Base-by-base conservation (phyloP, 1,139 yeast genomes). In the Hyphopichia fennica region DNA sequence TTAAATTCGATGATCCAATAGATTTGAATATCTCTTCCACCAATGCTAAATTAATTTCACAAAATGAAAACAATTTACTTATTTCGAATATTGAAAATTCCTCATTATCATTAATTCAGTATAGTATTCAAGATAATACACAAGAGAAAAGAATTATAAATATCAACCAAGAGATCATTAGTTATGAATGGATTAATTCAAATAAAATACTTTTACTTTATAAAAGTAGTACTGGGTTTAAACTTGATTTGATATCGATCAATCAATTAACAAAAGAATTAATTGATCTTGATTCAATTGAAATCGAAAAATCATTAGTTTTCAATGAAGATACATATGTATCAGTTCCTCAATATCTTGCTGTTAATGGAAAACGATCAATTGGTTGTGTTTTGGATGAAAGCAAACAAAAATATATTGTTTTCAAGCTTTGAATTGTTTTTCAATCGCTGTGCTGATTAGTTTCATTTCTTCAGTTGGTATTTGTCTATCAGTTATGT, bases 381-480 rank as follows among this genome's bases (percentile, higher is more conserved):
- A 55, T 61, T 37, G 77, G 72, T 1, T 76, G 79, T 48, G 45
- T 77, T 22, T 50, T 77, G 20, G 79, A 75, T 41, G 45, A 56
- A 2, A 62, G 67, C 32, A 60, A 62, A 39, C 68, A 67, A 42
- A 63, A 64, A 36, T 78, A 75, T 52, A 45, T 61, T 9, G 60
- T 75, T 3, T 60, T 75, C 37, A 51, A 48, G 36, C 37, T 53
- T n/a, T 46, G 43, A 30, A n/a, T n/a, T 28, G 20, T 29, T 18
- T 18, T 19, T 23, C 23, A 18, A 32, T 32, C 18, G 17, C 33
- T 17, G 7, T 9, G 3, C 14, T 4, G 8, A 34, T 13, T 4
- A 15, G 22, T 10, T 16, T 13, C 25, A 27, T n/a, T 3, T n/a
- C 27, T 20, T 23, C 17, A 13, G 34, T 5, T 29, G 15, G 38